These are phyloP conservation scores for Chrysoporthe cubensis DNA, from an alignment of 2,329 filamentous ascomycete species.

Conservation along the genomic window DNA sequence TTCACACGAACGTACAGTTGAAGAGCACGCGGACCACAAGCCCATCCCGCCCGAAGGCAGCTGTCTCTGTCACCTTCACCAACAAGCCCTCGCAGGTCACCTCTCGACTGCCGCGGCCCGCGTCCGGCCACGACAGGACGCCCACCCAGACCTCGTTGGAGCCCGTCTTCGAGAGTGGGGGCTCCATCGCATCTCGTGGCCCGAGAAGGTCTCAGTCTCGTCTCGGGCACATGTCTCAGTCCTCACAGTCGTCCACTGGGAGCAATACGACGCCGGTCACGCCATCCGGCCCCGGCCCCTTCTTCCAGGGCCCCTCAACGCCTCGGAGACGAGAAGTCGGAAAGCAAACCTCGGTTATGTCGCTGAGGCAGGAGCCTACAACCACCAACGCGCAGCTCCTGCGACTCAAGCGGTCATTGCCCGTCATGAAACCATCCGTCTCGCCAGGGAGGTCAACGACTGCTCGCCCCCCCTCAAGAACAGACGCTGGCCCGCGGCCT, in stretches of 20 bases:
- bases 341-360: conserved; percentile 56
- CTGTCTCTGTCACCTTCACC: conserved; percentile 89
- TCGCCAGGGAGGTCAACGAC: conserved; percentile 54
- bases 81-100: conserved; percentile 64
- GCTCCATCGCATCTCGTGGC: conserved; percentile 61
- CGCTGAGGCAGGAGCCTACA: conserved; percentile 62
- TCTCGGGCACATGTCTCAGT: conserved; percentile 70
- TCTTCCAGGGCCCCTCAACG: conserved; percentile 57
- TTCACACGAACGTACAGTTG: conserved; percentile 91
- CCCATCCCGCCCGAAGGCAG: conserved; percentile 71
- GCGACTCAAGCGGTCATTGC: conserved; percentile 67
- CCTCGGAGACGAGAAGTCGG: conserved; percentile 65
- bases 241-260: conserved; percentile 57
- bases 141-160: conserved; percentile 78
- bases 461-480: conserved; percentile 61
- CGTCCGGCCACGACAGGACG: conserved; percentile 66
- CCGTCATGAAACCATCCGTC: conserved; percentile 58
- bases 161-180: conserved; percentile 88
- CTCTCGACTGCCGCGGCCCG: conserved; percentile 81
- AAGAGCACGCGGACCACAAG: conserved; percentile 73
- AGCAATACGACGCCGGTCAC: conserved; percentile 66
- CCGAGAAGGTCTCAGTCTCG: conserved; percentile 69
- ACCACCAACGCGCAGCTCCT: conserved; percentile 69
- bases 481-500: conserved; percentile 52
- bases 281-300: conserved; percentile 51